Evolutionary conservation across 2,329 filamentous ascomycete species (phyloP).

Genomic region (Sarocladiaceae sp.): DNA sequence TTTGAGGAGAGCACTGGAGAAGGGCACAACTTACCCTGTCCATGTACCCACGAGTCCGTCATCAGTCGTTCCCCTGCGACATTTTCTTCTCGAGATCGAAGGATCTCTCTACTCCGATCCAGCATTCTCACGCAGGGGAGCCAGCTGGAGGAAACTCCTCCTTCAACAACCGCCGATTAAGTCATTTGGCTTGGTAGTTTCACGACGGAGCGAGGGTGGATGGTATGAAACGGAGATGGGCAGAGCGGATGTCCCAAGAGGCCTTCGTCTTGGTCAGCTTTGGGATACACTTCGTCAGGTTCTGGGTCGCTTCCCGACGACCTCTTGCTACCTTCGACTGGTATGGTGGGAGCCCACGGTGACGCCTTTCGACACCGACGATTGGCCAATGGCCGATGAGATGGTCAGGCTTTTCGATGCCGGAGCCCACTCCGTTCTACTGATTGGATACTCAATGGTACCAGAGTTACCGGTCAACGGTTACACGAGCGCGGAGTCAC

Average conservation of each 20-base stretch:
- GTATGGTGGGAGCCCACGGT: conserved; percentile 10
- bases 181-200: conserved; percentile 6
- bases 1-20: background rate
- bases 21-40: conserved; percentile 1
- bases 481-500: background rate
- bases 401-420: conserved; percentile 7
- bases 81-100: conserved; percentile 2
- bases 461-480: background rate
- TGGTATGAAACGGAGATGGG: conserved; percentile 7
- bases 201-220: background rate
- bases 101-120: background rate
- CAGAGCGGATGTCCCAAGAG: conserved; percentile 5
- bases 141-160: conserved; percentile 9
- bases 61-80: background rate
- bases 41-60: conserved; percentile 7
- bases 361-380: conserved; percentile 6
- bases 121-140: conserved; percentile 4
- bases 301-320: conserved; percentile 6
- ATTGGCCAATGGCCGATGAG: conserved; percentile 10
- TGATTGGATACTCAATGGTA: conserved; percentile 3
- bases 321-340: conserved; percentile 4
- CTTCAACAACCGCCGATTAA: conserved; percentile 9
- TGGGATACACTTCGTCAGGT: conserved; percentile 9
- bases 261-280: conserved; percentile 8
- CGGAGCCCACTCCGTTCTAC: conserved; percentile 8